Base-by-base conservation (phyloP, 2,329 filamentous ascomycete species). In the Gnomoniopsis sp. region DNA sequence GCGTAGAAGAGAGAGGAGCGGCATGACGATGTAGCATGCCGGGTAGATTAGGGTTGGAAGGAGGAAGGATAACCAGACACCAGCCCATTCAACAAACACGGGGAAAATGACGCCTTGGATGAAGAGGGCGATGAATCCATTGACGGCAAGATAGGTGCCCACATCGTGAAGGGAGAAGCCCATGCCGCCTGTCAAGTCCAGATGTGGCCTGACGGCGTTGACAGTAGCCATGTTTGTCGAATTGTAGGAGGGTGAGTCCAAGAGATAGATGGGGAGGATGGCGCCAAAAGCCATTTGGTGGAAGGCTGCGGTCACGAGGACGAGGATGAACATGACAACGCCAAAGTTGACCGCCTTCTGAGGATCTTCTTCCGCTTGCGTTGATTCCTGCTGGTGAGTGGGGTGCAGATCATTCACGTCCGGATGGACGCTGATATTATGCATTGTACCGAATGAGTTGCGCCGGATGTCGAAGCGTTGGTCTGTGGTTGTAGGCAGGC, bases 121-220 rank as follows among this genome's bases (percentile, higher is more conserved):
- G 65, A 88, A 77, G 1, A 93, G 79, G 0, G 88, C 88, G 57
- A 92, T 85, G 62, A 88, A 72, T 2, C 89, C 57, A 64, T 91
- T 89, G 53, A 88, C 73, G 3, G 85, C 83, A 72, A 91, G 80
- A 65, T 89, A 88, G 22, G 87, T 69, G 15, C 88, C 88, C 15
- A 90, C 87, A 41, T 86, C 80, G 65, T 87, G 83, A 2, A 86
- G 84, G 1, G 81, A 83, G 50, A 88, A 77, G 1, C 87, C 88
- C 2, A 91, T 76, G 4, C 88, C 88, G 49, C 88, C 88, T 0
- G 80, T 70, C 11, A 84, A 64, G 58, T 77, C 75, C 10, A 77
- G 65, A 2, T 65, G 53, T 3, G 53, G 53, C 3, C 22, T 33
- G 8, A 3, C 15, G 6, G 36, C 33, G 6, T n/a, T 21, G 63